phyloP scores from a whole-genome alignment of 257 asterid genomes.

The Catharanthus roseus region DNA sequence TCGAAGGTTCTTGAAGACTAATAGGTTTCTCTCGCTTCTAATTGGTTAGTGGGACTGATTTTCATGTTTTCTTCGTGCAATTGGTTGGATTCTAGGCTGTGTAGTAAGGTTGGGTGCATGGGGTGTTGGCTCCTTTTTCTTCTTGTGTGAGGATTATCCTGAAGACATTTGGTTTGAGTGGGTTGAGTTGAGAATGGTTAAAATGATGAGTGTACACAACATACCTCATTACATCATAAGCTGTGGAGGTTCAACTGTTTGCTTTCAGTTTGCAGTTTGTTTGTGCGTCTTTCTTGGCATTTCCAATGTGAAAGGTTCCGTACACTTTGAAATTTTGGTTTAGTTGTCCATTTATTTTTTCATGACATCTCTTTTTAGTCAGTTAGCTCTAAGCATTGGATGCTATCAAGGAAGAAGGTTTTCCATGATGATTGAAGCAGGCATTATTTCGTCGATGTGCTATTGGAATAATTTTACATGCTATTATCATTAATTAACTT shows the following conservation, averaged over 20 bases:
- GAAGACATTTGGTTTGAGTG: neutral
- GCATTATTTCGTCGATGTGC: neutral
- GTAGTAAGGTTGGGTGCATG: neutral
- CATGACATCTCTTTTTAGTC: neutral
- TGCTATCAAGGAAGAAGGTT: neutral
- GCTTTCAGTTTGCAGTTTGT: slow-evolving; percentile 1
- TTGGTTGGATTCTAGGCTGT: neutral
- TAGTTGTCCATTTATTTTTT: neutral
- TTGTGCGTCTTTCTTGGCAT: neutral
- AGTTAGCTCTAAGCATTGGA: neutral
- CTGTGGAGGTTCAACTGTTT: neutral
- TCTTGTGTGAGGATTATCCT: neutral
- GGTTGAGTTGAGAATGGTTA: neutral
- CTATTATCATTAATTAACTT: neutral
- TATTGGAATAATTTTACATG: neutral
- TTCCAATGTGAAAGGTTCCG: neutral
- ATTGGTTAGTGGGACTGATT: neutral
- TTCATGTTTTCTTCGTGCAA: neutral
- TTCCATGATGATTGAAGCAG: neutral
- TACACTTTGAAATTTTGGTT: neutral
- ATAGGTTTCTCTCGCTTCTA: neutral
- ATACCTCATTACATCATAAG: neutral
- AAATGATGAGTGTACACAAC: neutral
- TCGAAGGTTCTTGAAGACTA: neutral
- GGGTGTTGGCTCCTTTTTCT: neutral